Evolutionary conservation across 2,329 filamentous ascomycete genomes (phyloP).

Genomic region (Pestalotiopsis sp.): DNA sequence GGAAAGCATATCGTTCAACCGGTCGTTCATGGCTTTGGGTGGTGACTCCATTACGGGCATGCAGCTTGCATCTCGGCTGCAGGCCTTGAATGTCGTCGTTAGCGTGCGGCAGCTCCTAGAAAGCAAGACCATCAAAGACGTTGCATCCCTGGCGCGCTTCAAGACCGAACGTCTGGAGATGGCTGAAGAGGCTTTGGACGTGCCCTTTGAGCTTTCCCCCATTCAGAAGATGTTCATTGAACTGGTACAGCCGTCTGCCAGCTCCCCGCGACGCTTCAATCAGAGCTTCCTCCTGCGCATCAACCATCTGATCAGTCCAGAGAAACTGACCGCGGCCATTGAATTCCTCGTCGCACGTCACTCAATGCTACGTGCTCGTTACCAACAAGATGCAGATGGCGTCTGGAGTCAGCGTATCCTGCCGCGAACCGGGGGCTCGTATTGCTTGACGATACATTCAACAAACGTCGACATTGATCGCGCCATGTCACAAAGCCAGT

Average conservation of each 20-base stretch:
- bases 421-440: neutral
- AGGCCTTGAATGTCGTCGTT: slow-evolving; percentile 3
- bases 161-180: neutral
- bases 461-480: neutral
- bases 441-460: neutral
- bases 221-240: slow-evolving; percentile 10
- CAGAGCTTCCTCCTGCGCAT: slow-evolving; percentile 8
- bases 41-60: slow-evolving; percentile 18
- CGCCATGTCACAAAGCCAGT: neutral
- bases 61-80: slow-evolving; percentile 13
- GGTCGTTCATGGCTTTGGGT: slow-evolving; percentile 11
- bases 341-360: neutral
- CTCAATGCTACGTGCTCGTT: slow-evolving; percentile 37
- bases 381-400: slow-evolving; percentile 14
- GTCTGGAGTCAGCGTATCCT: neutral
- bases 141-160: neutral
- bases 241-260: neutral
- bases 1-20: slow-evolving; percentile 6
- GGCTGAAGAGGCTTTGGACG: neutral
- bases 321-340: neutral
- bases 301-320: neutral
- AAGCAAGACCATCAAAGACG: slow-evolving; percentile 4
- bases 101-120: neutral
- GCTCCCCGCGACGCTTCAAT: neutral
- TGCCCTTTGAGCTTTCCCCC: slow-evolving; percentile 4